Conservation (phyloP, 1,284 basidiomycete genomes). For the Pseudozyma thailandica region DNA sequence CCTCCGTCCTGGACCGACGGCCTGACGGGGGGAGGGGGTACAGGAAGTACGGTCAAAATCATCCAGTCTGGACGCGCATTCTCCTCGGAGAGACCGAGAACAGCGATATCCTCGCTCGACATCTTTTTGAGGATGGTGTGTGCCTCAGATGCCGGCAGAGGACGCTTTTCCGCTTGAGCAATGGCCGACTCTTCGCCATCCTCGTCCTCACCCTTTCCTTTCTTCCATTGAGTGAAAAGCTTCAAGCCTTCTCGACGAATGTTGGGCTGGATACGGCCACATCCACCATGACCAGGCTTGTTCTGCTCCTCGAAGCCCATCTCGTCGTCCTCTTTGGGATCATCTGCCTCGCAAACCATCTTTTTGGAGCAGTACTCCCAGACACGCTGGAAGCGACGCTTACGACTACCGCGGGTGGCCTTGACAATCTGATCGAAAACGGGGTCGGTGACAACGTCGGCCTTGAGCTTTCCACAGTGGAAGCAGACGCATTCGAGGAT, state of each 20-base stretch:
- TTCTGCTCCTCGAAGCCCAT: conserved; percentile 70
- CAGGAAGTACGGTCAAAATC: conserved; percentile 97
- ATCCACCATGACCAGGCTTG: conserved; percentile 80
- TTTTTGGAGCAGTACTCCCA: conserved; percentile 68
- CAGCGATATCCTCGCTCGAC: conserved; percentile 84
- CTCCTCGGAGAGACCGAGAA: conserved; percentile 92
- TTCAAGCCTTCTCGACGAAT: conserved; percentile 96
- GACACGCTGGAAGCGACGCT: conserved; percentile 63
- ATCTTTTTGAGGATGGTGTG: conserved; percentile 76
- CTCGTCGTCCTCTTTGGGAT: conserved; percentile 68
- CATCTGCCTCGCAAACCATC: conserved; percentile 75
- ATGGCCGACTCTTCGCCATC: conserved; percentile 70
- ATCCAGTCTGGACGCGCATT: conserved; percentile 99
- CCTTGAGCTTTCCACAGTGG: conserved; percentile 97
- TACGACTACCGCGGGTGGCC: conserved; percentile 59
- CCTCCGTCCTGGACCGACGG: conserved; percentile 97
- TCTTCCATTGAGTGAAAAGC: conserved; percentile 95
- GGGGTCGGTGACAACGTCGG: conserved; percentile 73
- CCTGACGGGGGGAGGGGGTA: conserved; percentile 96
- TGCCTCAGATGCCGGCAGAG: conserved; percentile 87
- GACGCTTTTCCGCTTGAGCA: conserved; percentile 89
- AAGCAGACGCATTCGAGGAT: conserved; percentile 98
- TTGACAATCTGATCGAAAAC: conserved; percentile 61
- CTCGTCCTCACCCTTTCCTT: conserved; percentile 85
- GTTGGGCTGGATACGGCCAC: conserved; percentile 89